Percentiles rank a stretch among this genome's conserved stretches.
phyloP scores from a whole-genome alignment of 2,329 filamentous ascomycete genomes.

The Venturia nashicola region DNA sequence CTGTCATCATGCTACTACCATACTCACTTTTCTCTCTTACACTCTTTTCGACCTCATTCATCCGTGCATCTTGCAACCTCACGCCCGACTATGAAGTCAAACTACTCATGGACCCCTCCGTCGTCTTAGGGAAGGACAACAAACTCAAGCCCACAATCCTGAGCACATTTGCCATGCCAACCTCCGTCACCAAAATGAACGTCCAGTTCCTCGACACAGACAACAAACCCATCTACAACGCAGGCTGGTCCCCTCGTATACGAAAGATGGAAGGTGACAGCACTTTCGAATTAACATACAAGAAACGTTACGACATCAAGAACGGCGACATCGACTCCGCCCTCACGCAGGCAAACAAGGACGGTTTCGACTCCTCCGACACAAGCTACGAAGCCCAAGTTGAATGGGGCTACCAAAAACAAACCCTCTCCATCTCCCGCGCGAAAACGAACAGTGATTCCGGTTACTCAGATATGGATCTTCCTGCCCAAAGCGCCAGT shows the following conservation, averaged over 20 bases:
- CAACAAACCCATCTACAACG: constrained; percentile 20
- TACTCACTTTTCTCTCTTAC: neutral
- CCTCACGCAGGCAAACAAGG: constrained; percentile 19
- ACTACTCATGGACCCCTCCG: constrained; percentile 20
- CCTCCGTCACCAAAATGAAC: constrained; percentile 23
- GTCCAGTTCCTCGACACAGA: constrained; percentile 27
- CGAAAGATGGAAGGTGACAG: constrained; percentile 23
- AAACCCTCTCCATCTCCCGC: constrained; percentile 25
- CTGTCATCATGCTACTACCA: neutral
- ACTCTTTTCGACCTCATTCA: neutral
- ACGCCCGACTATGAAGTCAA: constrained; percentile 13
- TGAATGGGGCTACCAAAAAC: constrained; percentile 24
- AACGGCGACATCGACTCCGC: constrained; percentile 19
- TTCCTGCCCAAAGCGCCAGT: constrained; percentile 13
- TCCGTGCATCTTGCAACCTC: constrained; percentile 9
- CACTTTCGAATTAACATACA: constrained; percentile 28
- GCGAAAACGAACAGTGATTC: constrained; percentile 17
- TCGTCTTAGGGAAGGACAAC: constrained; percentile 20
- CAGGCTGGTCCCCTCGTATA: constrained; percentile 26
- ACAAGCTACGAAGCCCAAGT: constrained; percentile 24
- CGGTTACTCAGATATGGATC: constrained; percentile 17
- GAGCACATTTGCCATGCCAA: constrained; percentile 16
- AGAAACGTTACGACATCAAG: constrained; percentile 24
- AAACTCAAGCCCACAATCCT: constrained; percentile 20
- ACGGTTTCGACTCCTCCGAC: constrained; percentile 22